phyloP scores from a whole-genome alignment of 1,284 basidiomycete species.

The Sparassis latifolia region DNA sequence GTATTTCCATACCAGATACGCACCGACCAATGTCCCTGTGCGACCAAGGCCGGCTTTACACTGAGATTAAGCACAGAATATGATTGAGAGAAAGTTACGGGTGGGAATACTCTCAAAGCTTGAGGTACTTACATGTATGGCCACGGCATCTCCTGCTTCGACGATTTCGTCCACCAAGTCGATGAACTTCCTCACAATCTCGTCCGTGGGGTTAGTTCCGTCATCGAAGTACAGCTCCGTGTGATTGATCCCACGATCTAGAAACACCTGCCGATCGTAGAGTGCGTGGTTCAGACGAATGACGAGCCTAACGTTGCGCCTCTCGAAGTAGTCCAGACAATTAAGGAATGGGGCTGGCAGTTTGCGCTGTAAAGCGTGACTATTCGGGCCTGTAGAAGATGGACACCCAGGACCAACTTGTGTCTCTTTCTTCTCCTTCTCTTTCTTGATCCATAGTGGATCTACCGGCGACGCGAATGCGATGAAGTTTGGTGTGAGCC shows the following conservation, averaged over 20 bases:
- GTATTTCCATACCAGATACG: constrained; percentile 98
- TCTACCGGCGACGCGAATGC: constrained; percentile 96
- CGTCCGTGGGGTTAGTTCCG: constrained; percentile 94
- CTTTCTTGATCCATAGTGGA: constrained; percentile 64
- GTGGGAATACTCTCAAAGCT: constrained; percentile 5
- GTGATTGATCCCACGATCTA: constrained; percentile 85
- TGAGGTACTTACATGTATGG: constrained; percentile 69
- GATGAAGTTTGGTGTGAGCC: constrained; percentile 89
- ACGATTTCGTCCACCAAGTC: constrained; percentile 78
- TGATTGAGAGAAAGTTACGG: constrained; percentile 9
- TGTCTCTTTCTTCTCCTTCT: constrained; percentile 48
- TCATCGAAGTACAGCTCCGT: constrained; percentile 96
- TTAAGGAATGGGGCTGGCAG: constrained; percentile 76
- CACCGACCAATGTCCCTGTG: constrained; percentile 93
- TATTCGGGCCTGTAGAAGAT: constrained; percentile 23
- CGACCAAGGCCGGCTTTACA: constrained; percentile 93
- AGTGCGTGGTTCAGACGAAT: constrained; percentile 93
- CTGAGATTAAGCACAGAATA: constrained; percentile 32
- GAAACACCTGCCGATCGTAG: constrained; percentile 84
- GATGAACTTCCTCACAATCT: constrained; percentile 90
- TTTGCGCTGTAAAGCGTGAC: constrained; percentile 65
- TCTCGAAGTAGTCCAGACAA: constrained; percentile 89
- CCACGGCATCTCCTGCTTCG: constrained; percentile 73
- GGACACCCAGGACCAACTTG: constrained; percentile 23
- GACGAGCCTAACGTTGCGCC: constrained; percentile 84